Conservation (phyloP, 2,329 filamentous ascomycete genomes). For the Aspergillus novofumigatus region DNA sequence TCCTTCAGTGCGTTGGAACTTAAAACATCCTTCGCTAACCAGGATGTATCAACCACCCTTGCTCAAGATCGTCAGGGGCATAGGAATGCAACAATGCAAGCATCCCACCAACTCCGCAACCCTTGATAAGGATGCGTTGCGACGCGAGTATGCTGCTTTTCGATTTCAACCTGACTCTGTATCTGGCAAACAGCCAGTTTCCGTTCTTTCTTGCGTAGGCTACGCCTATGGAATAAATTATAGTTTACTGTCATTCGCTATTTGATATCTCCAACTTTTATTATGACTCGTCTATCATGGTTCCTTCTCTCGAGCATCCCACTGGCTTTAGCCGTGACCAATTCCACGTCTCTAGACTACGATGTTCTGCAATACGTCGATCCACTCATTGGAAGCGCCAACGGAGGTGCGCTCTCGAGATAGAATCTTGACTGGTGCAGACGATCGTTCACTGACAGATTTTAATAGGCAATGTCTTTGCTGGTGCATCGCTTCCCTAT, state of each 20-base stretch:
- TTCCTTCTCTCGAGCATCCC: constrained; percentile 8
- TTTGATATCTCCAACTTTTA: not conserved
- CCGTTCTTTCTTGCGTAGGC: not conserved
- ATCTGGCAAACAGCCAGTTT: not conserved
- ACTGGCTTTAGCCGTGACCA: constrained; percentile 7
- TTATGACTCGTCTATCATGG: not conserved
- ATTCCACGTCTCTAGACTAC: constrained; percentile 20
- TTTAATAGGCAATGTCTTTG: constrained; percentile 51
- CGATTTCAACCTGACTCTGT: not conserved
- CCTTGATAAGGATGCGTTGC: not conserved
- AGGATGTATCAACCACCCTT: not conserved
- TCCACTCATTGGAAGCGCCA: constrained; percentile 52
- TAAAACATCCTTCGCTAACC: not conserved
- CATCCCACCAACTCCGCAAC: not conserved
- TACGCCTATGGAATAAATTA: not conserved
- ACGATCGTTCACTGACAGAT: not conserved
- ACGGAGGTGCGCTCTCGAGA: constrained; percentile 37
- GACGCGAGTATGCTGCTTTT: not conserved
- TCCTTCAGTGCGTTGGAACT: not conserved
- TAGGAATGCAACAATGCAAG: not conserved
- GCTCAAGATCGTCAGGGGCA: not conserved
- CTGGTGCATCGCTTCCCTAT: constrained; percentile 53
- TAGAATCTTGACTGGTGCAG: not conserved
- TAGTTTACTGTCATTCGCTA: not conserved
- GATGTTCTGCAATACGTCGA: constrained; percentile 46